phyloP scores from a whole-genome alignment of 2,329 filamentous ascomycete genomes.

The Pseudohalonectria lignicola region DNA sequence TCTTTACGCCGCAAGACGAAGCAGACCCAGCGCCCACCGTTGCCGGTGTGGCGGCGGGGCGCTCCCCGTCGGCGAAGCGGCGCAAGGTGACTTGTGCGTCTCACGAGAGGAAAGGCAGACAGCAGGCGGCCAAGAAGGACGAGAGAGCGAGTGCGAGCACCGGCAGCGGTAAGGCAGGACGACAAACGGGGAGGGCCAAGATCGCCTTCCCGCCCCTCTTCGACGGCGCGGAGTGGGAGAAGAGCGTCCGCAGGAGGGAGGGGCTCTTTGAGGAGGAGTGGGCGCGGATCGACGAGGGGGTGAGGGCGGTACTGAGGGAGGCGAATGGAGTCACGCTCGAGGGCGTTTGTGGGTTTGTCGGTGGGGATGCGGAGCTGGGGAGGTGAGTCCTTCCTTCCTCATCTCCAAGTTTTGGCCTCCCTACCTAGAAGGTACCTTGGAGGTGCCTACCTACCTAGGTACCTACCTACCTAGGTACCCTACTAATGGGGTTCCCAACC shows the following conservation, averaged over 20 bases:
- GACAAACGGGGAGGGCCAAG: constrained; percentile 5
- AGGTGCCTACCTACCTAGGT: too few relatives aligned
- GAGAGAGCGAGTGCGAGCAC: too few relatives aligned
- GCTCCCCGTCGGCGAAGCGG: constrained; percentile 40
- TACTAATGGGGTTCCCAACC: too few relatives aligned
- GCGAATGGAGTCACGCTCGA: constrained; percentile 51
- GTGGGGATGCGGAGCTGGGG: too few relatives aligned
- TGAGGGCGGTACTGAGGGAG: constrained; percentile 49
- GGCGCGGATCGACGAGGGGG: constrained; percentile 49
- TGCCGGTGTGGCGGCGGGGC: constrained; percentile 5
- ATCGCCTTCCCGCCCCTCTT: constrained; percentile 39
- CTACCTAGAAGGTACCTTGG: too few relatives aligned
- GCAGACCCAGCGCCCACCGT: constrained; percentile 7
- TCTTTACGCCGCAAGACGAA: constrained; percentile 40
- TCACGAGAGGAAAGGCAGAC: constrained; percentile 16
- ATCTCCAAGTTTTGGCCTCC: too few relatives aligned
- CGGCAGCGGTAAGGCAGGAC: too few relatives aligned
- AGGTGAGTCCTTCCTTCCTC: too few relatives aligned
- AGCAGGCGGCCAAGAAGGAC: too few relatives aligned
- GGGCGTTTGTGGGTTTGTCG: constrained; percentile 46
- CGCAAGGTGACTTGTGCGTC: constrained; percentile 43
- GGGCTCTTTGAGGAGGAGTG: constrained; percentile 52
- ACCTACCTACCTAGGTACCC: too few relatives aligned
- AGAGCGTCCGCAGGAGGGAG: constrained; percentile 41
- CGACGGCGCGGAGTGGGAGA: constrained; percentile 38